These are phyloP conservation scores for Nicotiana attenuata DNA, from an alignment of 257 asterid species.

Conservation along the genomic window DNA sequence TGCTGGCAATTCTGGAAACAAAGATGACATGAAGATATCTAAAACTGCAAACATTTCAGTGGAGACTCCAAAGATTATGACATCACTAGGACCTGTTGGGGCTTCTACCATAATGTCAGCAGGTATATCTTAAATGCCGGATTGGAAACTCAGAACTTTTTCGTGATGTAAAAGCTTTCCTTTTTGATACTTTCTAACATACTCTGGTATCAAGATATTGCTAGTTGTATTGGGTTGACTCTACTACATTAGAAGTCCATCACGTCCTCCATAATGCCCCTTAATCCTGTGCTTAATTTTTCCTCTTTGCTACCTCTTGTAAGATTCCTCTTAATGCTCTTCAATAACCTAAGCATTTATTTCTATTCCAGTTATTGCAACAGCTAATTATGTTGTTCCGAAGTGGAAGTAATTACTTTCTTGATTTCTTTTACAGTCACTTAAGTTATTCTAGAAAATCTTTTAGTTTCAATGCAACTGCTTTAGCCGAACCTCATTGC, in stretches of 20 bases:
- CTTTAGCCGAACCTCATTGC: neutral
- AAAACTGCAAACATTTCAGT: slow-evolving; percentile 28
- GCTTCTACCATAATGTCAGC: slow-evolving; percentile 38
- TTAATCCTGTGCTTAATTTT: too few relatives aligned
- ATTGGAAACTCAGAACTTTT: neutral
- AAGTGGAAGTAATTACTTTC: neutral
- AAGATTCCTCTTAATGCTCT: too few relatives aligned
- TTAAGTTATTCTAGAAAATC: neutral
- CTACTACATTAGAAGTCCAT: too few relatives aligned
- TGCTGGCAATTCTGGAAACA: slow-evolving; percentile 24
- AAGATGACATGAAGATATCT: slow-evolving; percentile 31
- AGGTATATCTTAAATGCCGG: slow-evolving; percentile 26
- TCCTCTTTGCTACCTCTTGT: too few relatives aligned
- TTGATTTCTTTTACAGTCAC: neutral
- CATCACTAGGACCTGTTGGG: slow-evolving; percentile 40
- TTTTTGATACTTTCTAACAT: neutral
- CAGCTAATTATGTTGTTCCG: neutral
- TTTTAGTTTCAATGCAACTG: neutral
- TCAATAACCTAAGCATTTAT: neutral
- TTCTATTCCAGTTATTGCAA: neutral
- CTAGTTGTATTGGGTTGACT: too few relatives aligned
- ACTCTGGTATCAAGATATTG: too few relatives aligned
- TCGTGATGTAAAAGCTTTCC: neutral
- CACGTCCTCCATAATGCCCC: too few relatives aligned
- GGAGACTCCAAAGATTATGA: slow-evolving; percentile 39